These are phyloP conservation scores for Emericellopsis atlantica DNA, from an alignment of 2,329 filamentous ascomycete genomes.

Conservation along the genomic window DNA sequence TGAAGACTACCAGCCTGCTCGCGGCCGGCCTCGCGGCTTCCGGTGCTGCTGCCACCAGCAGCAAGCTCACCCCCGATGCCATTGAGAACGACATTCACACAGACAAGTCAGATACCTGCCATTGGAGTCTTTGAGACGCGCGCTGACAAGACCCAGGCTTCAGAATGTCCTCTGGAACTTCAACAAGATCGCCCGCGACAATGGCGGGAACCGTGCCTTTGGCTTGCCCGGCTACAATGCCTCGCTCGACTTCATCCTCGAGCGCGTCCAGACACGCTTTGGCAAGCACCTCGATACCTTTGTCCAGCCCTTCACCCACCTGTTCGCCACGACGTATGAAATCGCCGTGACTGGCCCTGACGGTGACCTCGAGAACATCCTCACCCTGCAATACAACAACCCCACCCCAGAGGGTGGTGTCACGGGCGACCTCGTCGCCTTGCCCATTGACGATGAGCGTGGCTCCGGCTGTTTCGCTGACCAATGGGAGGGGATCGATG, in stretches of 20 bases:
- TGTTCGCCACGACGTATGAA: conserved; percentile 26
- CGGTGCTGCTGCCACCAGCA: conserved; percentile 13
- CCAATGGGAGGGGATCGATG: conserved; percentile 30
- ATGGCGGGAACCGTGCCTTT: conserved; percentile 48
- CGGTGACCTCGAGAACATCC: conserved; percentile 27
- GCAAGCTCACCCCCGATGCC: conserved; percentile 23
- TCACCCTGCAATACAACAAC: conserved; percentile 32
- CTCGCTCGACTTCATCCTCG: conserved; percentile 43
- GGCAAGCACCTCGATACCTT: conserved; percentile 27
- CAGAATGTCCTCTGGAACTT: conserved; percentile 40
- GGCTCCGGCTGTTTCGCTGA: conserved; percentile 28
- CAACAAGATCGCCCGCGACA: conserved; percentile 37
- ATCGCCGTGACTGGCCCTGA: conserved; percentile 31
- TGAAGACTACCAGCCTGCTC: conserved; percentile 7
- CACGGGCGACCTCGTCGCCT: conserved; percentile 21
- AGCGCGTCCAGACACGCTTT: conserved; percentile 25
- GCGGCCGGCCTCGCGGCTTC: conserved; percentile 5
- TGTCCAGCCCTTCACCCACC: conserved; percentile 32
- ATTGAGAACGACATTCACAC: conserved; percentile 24
- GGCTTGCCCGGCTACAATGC: conserved; percentile 46
- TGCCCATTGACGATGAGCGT: conserved; percentile 20
- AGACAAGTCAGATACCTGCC: conserved; percentile 16
- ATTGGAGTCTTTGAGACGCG: not conserved
- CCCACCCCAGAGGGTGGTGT: conserved; percentile 25
- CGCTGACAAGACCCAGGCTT: conserved; percentile 22